These are phyloP conservation scores for Helotiales sp. DNA, from an alignment of 2,329 filamentous ascomycete genomes.

Conservation along the genomic window DNA sequence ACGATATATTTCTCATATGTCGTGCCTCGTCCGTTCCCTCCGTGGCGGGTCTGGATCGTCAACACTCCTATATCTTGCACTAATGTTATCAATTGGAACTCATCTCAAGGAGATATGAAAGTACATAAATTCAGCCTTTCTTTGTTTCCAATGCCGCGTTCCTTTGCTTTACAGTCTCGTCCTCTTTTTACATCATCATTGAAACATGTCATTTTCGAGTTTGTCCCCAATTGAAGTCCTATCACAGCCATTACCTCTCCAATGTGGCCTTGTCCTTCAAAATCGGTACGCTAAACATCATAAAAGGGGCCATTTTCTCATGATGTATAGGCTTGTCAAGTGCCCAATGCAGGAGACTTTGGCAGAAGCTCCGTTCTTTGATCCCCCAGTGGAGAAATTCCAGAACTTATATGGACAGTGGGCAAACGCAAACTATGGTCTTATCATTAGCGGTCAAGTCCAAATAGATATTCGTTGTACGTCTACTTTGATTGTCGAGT, in stretches of 20 bases:
- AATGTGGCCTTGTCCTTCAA: slow-evolving; percentile 24
- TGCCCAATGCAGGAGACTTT: slow-evolving; percentile 45
- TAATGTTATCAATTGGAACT: background rate
- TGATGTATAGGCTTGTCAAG: slow-evolving; percentile 27
- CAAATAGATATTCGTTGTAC: slow-evolving; percentile 50
- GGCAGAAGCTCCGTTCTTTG: slow-evolving; percentile 39
- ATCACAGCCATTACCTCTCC: slow-evolving; percentile 24
- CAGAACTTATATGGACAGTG: slow-evolving; percentile 48
- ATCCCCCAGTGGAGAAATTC: slow-evolving; percentile 44
- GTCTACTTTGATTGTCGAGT: background rate
- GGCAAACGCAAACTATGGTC: slow-evolving; percentile 48
- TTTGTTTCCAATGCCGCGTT: background rate
- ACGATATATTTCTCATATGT: background rate
- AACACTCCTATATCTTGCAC: background rate
- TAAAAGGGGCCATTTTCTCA: background rate
- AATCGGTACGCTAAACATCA: slow-evolving; percentile 18
- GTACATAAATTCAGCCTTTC: background rate
- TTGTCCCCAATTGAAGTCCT: slow-evolving; percentile 21
- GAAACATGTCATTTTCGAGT: slow-evolving; percentile 9
- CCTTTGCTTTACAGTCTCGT: background rate
- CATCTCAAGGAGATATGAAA: slow-evolving; percentile 1
- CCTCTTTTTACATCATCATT: background rate
- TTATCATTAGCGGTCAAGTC: slow-evolving; percentile 50
- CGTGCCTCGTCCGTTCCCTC: background rate
- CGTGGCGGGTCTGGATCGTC: background rate